These are phyloP conservation scores for Saccharum spontaneum DNA, from an alignment of 176 grass and related monocot species.

Conservation along the genomic window DNA sequence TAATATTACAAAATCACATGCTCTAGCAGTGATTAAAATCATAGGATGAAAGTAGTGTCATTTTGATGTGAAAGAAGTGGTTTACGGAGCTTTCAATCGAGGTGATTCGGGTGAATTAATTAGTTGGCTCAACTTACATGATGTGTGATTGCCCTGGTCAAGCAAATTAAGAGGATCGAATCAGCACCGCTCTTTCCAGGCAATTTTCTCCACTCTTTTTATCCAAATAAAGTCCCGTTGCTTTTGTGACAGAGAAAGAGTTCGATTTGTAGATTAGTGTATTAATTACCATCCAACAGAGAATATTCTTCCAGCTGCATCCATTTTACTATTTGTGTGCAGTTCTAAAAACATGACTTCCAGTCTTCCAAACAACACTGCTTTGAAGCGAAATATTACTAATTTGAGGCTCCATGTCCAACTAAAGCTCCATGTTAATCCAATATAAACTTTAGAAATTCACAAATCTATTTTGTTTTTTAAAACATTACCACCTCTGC, in stretches of 20 bases:
- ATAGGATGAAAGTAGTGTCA: too few relatives aligned
- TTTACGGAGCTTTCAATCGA: not conserved
- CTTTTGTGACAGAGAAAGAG: not conserved
- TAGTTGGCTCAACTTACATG: not conserved
- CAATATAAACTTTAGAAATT: too few relatives aligned
- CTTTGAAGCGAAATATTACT: too few relatives aligned
- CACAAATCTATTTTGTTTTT: too few relatives aligned
- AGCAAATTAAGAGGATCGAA: not conserved
- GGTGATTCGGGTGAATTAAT: constrained; percentile 9
- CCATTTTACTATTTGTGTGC: not conserved
- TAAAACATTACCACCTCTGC: too few relatives aligned
- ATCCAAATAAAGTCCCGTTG: not conserved
- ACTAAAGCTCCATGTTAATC: too few relatives aligned
- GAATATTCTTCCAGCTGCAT: not conserved
- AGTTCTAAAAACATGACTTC: too few relatives aligned
- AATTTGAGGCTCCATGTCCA: too few relatives aligned
- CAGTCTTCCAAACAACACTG: too few relatives aligned
- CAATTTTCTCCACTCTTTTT: not conserved
- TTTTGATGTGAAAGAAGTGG: constrained; percentile 13
- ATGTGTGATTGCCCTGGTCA: not conserved
- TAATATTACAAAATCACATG: too few relatives aligned
- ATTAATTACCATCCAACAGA: not conserved
- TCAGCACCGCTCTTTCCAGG: not conserved
- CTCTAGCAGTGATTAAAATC: too few relatives aligned
- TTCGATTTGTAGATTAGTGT: not conserved